phyloP scores from a whole-genome alignment of 2,329 filamentous ascomycete genomes.

The Fusarium sp. region DNA sequence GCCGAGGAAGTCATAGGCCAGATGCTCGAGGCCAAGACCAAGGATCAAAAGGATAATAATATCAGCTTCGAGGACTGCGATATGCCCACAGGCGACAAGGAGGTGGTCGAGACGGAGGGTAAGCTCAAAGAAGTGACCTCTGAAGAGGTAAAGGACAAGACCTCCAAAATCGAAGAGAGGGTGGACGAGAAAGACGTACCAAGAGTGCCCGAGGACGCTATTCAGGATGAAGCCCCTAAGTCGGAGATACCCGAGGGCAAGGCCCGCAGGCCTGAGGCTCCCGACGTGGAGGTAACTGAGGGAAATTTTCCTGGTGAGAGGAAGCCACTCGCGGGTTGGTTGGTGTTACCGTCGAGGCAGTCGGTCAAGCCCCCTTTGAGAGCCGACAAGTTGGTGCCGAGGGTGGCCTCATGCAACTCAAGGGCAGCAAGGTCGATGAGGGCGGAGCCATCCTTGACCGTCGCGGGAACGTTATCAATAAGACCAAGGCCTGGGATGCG shows the following conservation, averaged over 20 bases:
- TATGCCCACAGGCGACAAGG: slow-evolving; percentile 19
- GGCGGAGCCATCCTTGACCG: slow-evolving; percentile 76
- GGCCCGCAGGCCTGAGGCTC: background rate
- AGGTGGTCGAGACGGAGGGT: slow-evolving; percentile 28
- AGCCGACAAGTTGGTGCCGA: slow-evolving; percentile 69
- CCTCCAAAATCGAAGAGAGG: slow-evolving; percentile 7
- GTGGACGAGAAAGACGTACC: slow-evolving; percentile 11
- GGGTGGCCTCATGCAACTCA: slow-evolving; percentile 70
- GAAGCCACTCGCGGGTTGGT: slow-evolving; percentile 56
- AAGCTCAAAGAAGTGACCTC: slow-evolving; percentile 7
- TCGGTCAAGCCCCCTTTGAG: slow-evolving; percentile 61
- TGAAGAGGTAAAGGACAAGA: slow-evolving; percentile 13
- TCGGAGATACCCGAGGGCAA: background rate
- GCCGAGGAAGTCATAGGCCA: slow-evolving; percentile 10
- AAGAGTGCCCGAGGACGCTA: slow-evolving; percentile 10
- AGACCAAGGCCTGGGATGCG: slow-evolving; percentile 74
- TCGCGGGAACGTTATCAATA: slow-evolving; percentile 74
- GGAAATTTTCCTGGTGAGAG: slow-evolving; percentile 15
- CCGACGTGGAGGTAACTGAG: slow-evolving; percentile 45
- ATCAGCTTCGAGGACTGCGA: slow-evolving; percentile 32
- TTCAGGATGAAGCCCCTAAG: slow-evolving; percentile 36
- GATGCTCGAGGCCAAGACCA: slow-evolving; percentile 14
- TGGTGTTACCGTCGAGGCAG: slow-evolving; percentile 60
- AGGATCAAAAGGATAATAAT: slow-evolving; percentile 1
- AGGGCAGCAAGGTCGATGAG: slow-evolving; percentile 72